Conservation (phyloP, 768 basidiomycete species). For the Agaricus subrufescens region DNA sequence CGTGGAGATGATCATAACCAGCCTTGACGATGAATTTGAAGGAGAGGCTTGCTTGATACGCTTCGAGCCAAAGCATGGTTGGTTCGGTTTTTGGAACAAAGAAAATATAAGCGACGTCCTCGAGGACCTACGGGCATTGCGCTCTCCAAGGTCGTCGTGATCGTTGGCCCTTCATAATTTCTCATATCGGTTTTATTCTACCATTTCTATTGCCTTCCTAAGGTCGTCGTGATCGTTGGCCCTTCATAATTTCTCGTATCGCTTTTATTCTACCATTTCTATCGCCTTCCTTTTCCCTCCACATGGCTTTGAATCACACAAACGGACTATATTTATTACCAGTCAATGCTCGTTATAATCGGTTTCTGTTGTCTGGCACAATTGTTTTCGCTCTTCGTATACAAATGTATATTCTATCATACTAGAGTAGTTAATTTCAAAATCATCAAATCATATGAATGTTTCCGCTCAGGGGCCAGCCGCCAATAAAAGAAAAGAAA, state of each 20-base stretch:
- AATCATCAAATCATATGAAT: too few species aligned
- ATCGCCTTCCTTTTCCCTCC: not conserved
- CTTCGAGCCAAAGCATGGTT: constrained; percentile 14
- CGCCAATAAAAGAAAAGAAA: too few species aligned
- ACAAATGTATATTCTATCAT: too few species aligned
- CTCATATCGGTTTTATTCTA: too few species aligned
- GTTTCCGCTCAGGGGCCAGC: too few species aligned
- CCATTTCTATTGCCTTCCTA: not conserved
- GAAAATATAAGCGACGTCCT: constrained; percentile 22
- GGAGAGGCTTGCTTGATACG: constrained; percentile 4
- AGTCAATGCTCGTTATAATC: too few species aligned
- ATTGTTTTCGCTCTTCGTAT: not conserved
- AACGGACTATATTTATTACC: not conserved
- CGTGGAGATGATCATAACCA: not conserved
- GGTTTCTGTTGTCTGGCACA: not conserved
- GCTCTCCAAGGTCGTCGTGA: constrained; percentile 11
- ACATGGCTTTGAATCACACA: not conserved
- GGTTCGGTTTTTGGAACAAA: constrained; percentile 27
- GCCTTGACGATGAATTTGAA: not conserved
- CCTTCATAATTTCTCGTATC: too few species aligned
- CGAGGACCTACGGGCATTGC: constrained; percentile 20
- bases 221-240: not conserved
- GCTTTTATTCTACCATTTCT: not conserved
- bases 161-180: too few species aligned
- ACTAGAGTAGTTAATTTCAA: not conserved